Percentiles rank a stretch among this genome's conserved stretches.
phyloP scores from a whole-genome alignment of 176 grass and related monocot genomes.

The Urochloa ruziziensis region DNA sequence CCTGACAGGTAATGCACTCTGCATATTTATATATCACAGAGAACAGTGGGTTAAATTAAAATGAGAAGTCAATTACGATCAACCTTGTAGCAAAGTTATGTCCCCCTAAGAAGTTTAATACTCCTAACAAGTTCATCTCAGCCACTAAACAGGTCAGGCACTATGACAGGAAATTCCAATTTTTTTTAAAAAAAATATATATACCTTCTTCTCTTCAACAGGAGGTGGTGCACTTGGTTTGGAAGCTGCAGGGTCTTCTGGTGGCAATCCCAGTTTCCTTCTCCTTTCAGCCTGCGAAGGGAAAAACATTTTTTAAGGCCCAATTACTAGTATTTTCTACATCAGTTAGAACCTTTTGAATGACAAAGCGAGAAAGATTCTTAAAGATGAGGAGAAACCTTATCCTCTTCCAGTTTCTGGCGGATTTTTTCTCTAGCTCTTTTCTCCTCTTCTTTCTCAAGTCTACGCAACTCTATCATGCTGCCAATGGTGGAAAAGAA shows the following conservation, averaged over 20 bases:
- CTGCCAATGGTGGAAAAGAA: slow-evolving; percentile 31
- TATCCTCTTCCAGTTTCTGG: slow-evolving; percentile 96
- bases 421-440: slow-evolving; percentile 93
- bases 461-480: slow-evolving; percentile 78
- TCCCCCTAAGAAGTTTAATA: not conserved
- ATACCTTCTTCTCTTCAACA: slow-evolving; percentile 94
- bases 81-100: not conserved
- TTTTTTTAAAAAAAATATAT: slow-evolving; percentile 5
- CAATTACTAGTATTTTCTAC: not conserved
- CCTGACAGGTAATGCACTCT: slow-evolving; percentile 80
- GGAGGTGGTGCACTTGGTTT: slow-evolving; percentile 64
- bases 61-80: not conserved
- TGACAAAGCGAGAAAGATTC: not conserved
- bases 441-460: slow-evolving; percentile 98
- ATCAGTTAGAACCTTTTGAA: slow-evolving; percentile 4
- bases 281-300: slow-evolving; percentile 85
- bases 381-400: slow-evolving; percentile 47
- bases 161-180: not conserved
- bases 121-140: not conserved
- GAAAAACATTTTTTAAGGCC: not conserved
- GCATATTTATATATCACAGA: slow-evolving; percentile 25
- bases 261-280: slow-evolving; percentile 92
- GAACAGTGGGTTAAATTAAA: not conserved
- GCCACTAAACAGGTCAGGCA: not conserved
- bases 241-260: slow-evolving; percentile 71